Evolutionary conservation across 192 early-diverging fungal species (phyloP).

Genomic region (Glomus cerebriforme): DNA sequence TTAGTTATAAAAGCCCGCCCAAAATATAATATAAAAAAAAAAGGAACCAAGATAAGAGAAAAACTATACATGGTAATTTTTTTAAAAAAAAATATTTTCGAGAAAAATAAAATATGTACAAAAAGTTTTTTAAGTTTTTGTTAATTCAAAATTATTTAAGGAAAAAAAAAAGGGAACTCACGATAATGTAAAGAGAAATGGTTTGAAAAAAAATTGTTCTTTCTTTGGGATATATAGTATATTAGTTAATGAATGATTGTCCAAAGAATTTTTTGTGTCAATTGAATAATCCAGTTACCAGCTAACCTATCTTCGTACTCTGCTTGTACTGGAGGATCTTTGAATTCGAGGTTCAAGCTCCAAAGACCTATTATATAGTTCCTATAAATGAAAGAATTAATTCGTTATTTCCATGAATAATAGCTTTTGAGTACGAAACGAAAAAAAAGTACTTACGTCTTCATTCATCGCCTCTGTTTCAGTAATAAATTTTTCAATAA

Average conservation of each 20-base stretch:
- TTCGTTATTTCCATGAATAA: neutral
- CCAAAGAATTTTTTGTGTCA: neutral
- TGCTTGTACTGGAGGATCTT: constrained; percentile 1
- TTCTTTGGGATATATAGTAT: neutral
- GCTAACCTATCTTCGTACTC: constrained; percentile 7
- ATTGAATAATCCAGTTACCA: neutral
- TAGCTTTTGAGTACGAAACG: neutral
- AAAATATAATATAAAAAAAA: neutral
- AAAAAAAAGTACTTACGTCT: constrained; percentile 26
- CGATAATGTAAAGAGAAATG: too few species aligned
- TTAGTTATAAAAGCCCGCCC: neutral
- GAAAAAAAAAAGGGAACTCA: neutral
- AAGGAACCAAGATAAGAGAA: neutral
- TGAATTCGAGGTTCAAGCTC: constrained; percentile 39
- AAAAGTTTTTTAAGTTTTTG: neutral
- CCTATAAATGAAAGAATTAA: constrained; percentile 27
- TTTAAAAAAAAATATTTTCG: neutral
- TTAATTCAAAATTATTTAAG: neutral
- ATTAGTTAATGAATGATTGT: neutral
- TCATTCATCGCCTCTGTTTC: constrained; percentile 42
- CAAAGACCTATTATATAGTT: constrained; percentile 42
- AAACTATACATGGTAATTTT: neutral
- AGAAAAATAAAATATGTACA: neutral
- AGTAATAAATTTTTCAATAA: constrained; percentile 39
- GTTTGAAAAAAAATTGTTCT: neutral